Conservation (phyloP, 202 grass and related monocot species). For the Sporobolus alterniflorus region DNA sequence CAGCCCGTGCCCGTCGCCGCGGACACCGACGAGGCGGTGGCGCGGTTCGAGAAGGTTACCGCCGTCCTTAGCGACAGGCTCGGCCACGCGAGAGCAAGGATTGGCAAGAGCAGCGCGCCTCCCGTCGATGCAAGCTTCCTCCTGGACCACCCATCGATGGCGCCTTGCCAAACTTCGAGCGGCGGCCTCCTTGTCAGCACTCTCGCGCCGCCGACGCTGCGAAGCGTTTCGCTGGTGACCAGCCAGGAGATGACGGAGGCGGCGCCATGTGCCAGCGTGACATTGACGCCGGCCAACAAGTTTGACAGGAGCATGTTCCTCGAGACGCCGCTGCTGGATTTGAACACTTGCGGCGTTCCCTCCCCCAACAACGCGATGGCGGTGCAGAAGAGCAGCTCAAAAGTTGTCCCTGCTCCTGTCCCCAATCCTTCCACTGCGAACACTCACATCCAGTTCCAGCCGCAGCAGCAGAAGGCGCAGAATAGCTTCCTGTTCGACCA, state of each 20-base stretch:
- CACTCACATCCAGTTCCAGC: slow-evolving; percentile 43
- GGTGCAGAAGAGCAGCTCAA: neutral
- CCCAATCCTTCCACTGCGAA: slow-evolving; percentile 16
- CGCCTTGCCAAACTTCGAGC: slow-evolving; percentile 16
- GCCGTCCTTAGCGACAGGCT: slow-evolving; percentile 65
- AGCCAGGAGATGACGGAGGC: neutral
- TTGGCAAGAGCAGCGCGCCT: slow-evolving; percentile 42
- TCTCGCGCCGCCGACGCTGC: slow-evolving; percentile 18
- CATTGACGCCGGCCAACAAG: slow-evolving; percentile 34
- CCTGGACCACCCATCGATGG: slow-evolving; percentile 60
- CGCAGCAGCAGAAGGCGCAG: slow-evolving; percentile 28
- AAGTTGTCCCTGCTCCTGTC: neutral
- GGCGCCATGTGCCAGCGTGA: slow-evolving; percentile 28
- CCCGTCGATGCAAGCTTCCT: slow-evolving; percentile 47
- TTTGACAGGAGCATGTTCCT: slow-evolving; percentile 64
- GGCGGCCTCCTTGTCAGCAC: slow-evolving; percentile 3
- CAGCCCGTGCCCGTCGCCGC: slow-evolving; percentile 40
- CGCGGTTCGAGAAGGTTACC: slow-evolving; percentile 73
- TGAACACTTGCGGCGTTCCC: slow-evolving; percentile 29
- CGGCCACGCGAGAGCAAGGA: slow-evolving; percentile 81
- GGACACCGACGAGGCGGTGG: slow-evolving; percentile 74
- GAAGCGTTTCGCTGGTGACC: slow-evolving; percentile 10
- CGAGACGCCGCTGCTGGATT: slow-evolving; percentile 57
- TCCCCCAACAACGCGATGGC: slow-evolving; percentile 5
- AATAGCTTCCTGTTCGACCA: slow-evolving; percentile 69